These are phyloP conservation scores for Entomophthora muscae DNA, from an alignment of 371 early-diverging fungal species.

Conservation along the genomic window DNA sequence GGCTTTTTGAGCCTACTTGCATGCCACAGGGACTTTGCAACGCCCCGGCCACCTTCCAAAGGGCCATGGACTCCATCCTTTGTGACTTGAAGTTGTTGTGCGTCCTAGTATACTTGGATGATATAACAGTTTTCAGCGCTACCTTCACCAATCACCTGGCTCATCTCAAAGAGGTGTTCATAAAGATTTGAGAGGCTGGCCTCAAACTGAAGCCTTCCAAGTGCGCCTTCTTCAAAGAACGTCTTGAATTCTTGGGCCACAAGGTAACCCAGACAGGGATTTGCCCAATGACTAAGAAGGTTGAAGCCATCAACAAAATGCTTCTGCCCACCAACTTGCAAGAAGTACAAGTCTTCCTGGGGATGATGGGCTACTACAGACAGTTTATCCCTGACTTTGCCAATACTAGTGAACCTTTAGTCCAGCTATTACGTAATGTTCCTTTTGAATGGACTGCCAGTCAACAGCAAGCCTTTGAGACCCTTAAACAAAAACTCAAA, in stretches of 20 bases:
- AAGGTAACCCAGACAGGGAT: neutral
- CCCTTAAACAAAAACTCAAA: slow-evolving; percentile 11
- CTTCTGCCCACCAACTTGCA: neutral
- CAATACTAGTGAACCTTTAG: neutral
- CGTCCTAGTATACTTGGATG: no score
- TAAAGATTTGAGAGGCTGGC: neutral
- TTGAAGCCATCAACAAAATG: neutral
- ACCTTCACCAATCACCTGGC: neutral
- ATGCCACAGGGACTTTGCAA: no score
- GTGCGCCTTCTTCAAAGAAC: neutral
- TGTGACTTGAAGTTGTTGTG: no score
- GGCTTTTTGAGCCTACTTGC: no score
- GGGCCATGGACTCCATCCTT: no score
- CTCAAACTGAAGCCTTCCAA: neutral
- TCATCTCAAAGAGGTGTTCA: neutral
- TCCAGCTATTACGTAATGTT: neutral
- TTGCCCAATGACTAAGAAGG: neutral
- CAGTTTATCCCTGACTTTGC: neutral
- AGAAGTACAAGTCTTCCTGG: neutral
- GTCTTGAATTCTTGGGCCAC: neutral
- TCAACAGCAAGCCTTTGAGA: slow-evolving; percentile 11
- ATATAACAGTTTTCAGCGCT: no score
- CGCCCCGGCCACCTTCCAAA: no score
- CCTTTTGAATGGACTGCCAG: slow-evolving; percentile 17
- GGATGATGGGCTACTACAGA: neutral